Evolutionary conservation across 2,329 filamentous ascomycete species (phyloP).

Genomic region (Metarhizium rileyi): DNA sequence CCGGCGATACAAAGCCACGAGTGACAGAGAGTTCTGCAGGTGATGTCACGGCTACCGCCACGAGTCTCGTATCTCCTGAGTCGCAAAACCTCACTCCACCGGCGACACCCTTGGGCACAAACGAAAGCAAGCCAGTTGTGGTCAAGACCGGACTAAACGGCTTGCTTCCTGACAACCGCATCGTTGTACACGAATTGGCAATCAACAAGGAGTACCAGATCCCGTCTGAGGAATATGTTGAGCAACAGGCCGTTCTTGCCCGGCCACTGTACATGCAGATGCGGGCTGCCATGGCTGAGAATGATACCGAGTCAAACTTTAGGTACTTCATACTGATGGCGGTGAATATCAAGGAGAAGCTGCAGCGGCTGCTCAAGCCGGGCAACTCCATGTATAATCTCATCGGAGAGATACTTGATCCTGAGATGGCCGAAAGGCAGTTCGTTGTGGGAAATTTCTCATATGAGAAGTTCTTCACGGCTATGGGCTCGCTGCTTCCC

Average conservation of each 20-base stretch:
- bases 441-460: constrained; percentile 66
- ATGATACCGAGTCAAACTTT: constrained; percentile 54
- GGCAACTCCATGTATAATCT: constrained; percentile 65
- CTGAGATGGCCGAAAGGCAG: constrained; percentile 59
- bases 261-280: constrained; percentile 45
- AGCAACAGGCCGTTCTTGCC: constrained; percentile 41
- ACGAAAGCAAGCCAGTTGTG: constrained; percentile 26
- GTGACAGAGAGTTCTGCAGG: constrained; percentile 40
- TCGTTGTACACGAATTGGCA: constrained; percentile 69
- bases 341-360: constrained; percentile 59
- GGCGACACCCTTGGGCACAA: constrained; percentile 35
- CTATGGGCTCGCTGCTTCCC: constrained; percentile 65
- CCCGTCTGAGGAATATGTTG: constrained; percentile 49
- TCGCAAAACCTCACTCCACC: constrained; percentile 45
- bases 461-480: constrained; percentile 69
- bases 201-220: constrained; percentile 73
- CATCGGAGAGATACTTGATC: constrained; percentile 67
- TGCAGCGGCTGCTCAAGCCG: constrained; percentile 60
- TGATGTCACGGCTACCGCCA: constrained; percentile 25
- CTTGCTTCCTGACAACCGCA: constrained; percentile 61
- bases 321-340: constrained; percentile 62
- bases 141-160: constrained; percentile 34
- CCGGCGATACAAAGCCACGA: constrained; percentile 61
- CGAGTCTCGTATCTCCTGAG: constrained; percentile 28
- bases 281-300: constrained; percentile 55